phyloP scores from a whole-genome alignment of 306 rosid genomes.

The Prunus armeniaca region DNA sequence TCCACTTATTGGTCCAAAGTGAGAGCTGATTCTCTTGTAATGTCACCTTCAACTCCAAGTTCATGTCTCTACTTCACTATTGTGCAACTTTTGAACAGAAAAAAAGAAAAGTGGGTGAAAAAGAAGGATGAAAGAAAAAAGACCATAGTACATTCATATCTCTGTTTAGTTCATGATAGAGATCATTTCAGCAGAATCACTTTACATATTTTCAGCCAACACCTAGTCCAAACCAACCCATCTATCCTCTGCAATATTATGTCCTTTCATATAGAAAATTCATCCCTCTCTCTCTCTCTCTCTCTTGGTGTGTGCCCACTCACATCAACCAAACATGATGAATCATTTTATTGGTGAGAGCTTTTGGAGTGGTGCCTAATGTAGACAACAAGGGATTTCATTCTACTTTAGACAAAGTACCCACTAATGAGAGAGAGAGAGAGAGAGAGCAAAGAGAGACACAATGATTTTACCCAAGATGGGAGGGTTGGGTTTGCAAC shows the following conservation, averaged over 20 bases:
- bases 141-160: conserved; percentile 38
- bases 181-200: conserved; percentile 28
- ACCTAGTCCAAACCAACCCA: conserved; percentile 29
- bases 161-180: conserved; percentile 16
- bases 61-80: conserved; percentile 38
- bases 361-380: conserved; percentile 40
- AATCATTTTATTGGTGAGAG: conserved; percentile 25
- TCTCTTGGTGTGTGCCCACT: conserved; percentile 44
- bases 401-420: conserved; percentile 52
- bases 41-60: conserved; percentile 47
- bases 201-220: conserved; percentile 23
- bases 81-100: conserved; percentile 37
- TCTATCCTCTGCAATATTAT: background rate
- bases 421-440: conserved; percentile 29
- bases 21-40: conserved; percentile 40
- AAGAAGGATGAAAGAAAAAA: conserved; percentile 10
- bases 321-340: conserved; percentile 30
- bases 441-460: conserved; percentile 29
- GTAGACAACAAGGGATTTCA: conserved; percentile 48
- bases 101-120: background rate
- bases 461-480: conserved; percentile 45
- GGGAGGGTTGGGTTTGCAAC: conserved; percentile 54
- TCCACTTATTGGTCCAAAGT: conserved; percentile 43
- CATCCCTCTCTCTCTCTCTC: conserved; percentile 1
- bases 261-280: conserved; percentile 33